These are phyloP conservation scores for Diversispora epigaea DNA, from an alignment of 192 early-diverging fungal genomes.

Conservation along the genomic window DNA sequence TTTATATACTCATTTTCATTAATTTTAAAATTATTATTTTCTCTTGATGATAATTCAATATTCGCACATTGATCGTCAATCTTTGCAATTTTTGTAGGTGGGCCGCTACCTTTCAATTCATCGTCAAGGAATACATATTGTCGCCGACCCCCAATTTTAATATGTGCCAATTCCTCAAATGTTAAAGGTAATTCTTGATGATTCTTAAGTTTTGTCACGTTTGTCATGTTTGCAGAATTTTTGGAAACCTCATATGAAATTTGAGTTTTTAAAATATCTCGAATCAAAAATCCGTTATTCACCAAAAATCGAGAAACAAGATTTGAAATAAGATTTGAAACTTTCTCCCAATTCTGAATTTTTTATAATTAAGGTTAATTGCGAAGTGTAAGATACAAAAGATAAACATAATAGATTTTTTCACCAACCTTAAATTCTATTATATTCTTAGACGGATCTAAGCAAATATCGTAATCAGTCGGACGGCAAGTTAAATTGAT, in stretches of 20 bases:
- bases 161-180: conserved; percentile 32
- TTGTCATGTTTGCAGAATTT: not conserved
- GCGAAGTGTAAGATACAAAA: not conserved
- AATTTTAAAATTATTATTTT: not conserved
- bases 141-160: conserved; percentile 30
- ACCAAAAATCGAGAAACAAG: conserved; percentile 40
- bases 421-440: conserved; percentile 53
- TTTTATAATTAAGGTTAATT: not conserved
- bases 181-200: not conserved
- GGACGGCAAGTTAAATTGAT: conserved; percentile 50
- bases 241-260: not conserved
- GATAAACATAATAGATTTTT: not conserved
- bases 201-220: not conserved
- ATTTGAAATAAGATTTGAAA: conserved; percentile 26
- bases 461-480: conserved; percentile 49
- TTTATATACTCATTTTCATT: conserved; percentile 30
- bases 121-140: conserved; percentile 14
- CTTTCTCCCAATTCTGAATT: conserved; percentile 31
- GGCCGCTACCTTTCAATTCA: conserved; percentile 17
- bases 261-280: not conserved
- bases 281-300: conserved; percentile 23
- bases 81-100: not conserved
- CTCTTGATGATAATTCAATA: not conserved
- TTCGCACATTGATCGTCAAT: not conserved
- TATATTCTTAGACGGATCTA: conserved; percentile 55